Conservation (phyloP, 208 protist species). For the Porcisia deanei region DNA sequence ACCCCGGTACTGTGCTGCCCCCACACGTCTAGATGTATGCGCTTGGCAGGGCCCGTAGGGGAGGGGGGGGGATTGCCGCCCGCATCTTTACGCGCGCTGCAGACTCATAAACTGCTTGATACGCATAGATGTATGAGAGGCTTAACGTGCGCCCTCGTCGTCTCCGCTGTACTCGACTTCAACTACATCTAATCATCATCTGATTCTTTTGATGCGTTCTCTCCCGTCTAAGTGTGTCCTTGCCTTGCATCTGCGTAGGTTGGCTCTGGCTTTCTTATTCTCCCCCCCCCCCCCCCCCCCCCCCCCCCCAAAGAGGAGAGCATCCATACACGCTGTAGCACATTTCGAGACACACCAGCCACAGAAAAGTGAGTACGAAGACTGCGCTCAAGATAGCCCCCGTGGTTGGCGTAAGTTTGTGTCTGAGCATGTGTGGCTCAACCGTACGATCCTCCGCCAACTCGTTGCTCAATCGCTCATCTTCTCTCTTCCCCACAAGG, state of each 20-base stretch:
- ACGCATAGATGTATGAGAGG: neutral
- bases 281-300: neutral
- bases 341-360: neutral
- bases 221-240: neutral
- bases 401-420: neutral
- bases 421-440: neutral
- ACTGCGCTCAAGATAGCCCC: neutral
- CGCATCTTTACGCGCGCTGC: neutral
- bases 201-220: neutral
- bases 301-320: neutral
- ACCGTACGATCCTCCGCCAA: neutral
- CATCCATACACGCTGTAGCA: neutral
- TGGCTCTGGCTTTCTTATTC: neutral
- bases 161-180: neutral
- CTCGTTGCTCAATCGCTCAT: neutral
- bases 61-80: neutral
- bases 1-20: neutral
- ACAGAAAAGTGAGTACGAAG: neutral
- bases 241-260: conserved; percentile 1
- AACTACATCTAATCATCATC: neutral
- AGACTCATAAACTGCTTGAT: neutral
- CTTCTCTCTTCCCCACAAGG: neutral
- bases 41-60: too few species aligned
- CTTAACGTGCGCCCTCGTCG: neutral
- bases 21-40: neutral